Percentiles rank a stretch among this genome's conserved stretches.
phyloP scores from a whole-genome alignment of 179 eudicot species.

The Actinidia arguta region DNA sequence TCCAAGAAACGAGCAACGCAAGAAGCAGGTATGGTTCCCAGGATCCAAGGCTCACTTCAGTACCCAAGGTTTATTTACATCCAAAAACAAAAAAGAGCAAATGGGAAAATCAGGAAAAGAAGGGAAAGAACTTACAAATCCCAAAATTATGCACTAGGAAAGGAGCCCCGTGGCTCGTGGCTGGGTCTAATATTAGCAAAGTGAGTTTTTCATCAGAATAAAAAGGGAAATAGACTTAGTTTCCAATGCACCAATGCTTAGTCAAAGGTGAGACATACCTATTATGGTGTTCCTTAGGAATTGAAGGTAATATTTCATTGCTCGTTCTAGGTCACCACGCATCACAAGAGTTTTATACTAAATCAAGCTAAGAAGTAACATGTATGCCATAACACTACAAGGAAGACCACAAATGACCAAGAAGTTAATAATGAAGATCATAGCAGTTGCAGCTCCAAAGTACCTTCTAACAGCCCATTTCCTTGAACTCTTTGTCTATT shows the following conservation, averaged over 20 bases:
- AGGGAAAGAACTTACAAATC: neutral
- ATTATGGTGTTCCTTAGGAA: constrained; percentile 95
- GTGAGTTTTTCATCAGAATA: neutral
- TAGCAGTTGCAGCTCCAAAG: constrained; percentile 13
- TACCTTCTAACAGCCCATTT: constrained; percentile 38
- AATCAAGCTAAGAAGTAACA: constrained; percentile 85
- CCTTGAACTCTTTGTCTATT: constrained; percentile 98
- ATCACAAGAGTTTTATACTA: constrained; percentile 98
- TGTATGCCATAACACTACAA: constrained; percentile 93
- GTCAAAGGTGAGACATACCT: constrained; percentile 48
- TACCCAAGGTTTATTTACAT: neutral
- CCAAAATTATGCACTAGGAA: neutral
- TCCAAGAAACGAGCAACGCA: constrained; percentile 96
- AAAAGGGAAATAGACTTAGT: neutral
- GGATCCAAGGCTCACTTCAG: neutral
- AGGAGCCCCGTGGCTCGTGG: neutral
- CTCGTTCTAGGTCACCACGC: constrained; percentile 94
- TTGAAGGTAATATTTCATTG: constrained; percentile 83
- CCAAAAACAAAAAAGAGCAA: neutral
- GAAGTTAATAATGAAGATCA: constrained; percentile 24
- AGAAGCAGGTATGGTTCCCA: constrained; percentile 17
- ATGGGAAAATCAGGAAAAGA: neutral
- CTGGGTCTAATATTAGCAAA: neutral
- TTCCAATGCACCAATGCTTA: neutral
- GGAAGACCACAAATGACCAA: constrained; percentile 6